Evolutionary conservation across 176 grass and related monocot species (phyloP).

Genomic region (Hsuehochloa calcarea): DNA sequence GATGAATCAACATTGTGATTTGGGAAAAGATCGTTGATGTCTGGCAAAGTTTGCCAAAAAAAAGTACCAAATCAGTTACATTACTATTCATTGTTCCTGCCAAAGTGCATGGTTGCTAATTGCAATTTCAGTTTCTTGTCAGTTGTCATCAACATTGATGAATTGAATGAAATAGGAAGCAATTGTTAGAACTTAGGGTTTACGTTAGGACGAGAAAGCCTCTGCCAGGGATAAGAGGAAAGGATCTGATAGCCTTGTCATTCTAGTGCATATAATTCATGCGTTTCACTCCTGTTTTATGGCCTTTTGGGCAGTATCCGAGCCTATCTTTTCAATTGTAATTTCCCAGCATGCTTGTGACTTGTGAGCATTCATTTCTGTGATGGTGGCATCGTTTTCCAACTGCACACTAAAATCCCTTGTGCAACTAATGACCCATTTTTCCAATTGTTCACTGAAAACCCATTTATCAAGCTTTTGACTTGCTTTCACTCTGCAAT

Average conservation of each 20-base stretch:
- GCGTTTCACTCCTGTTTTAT: neutral
- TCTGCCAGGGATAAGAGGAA: no score
- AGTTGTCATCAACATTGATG: no score
- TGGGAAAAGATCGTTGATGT: neutral
- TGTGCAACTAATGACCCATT: neutral
- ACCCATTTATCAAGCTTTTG: slow-evolving; percentile 11
- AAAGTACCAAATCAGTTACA: neutral
- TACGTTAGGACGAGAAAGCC: no score
- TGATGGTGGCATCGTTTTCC: neutral
- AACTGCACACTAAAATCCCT: neutral
- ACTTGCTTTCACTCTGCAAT: neutral
- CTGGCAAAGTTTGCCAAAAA: neutral
- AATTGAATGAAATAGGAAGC: no score
- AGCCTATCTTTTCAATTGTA: neutral
- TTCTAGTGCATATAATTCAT: neutral
- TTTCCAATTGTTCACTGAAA: slow-evolving; percentile 4
- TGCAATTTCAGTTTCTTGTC: no score
- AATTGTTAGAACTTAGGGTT: no score
- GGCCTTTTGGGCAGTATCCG: no score
- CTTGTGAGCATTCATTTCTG: neutral
- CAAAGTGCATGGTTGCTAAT: no score
- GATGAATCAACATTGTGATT: neutral
- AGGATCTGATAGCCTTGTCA: no score
- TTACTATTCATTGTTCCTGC: neutral
- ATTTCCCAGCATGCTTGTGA: neutral